Conservation (phyloP, 805 yeast species). For the Candida railenensis region DNA sequence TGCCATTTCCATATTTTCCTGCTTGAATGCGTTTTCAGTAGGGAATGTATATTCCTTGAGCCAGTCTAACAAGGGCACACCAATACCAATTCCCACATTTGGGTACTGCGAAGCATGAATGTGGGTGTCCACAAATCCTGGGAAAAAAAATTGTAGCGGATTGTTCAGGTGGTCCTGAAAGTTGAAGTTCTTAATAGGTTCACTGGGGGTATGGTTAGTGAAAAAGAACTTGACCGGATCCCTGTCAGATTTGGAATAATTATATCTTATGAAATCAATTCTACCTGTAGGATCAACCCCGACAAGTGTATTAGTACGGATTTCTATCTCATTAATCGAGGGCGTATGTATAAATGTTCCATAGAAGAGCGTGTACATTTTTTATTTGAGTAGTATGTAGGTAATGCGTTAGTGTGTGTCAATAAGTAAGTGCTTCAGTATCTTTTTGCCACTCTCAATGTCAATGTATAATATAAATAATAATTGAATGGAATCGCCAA, state of each 20-base stretch:
- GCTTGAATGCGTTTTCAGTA: constrained; percentile 63
- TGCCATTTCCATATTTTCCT: constrained; percentile 52
- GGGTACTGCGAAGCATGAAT: constrained; percentile 48
- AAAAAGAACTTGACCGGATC: constrained; percentile 18
- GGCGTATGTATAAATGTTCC: constrained; percentile 82
- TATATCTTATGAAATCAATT: constrained; percentile 39
- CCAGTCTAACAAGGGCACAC: constrained; percentile 87
- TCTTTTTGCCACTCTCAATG: no score
- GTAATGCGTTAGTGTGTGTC: no score
- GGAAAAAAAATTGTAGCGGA: constrained; percentile 59
- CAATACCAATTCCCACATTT: constrained; percentile 66
- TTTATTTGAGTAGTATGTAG: no score
- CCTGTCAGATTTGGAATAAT: constrained; percentile 12
- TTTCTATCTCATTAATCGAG: constrained; percentile 51
- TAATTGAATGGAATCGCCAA: no score
- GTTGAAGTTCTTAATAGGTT: constrained; percentile 7
- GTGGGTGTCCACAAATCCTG: constrained; percentile 46
- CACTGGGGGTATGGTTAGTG: constrained; percentile 6
- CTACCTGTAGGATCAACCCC: constrained; percentile 63
- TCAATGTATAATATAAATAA: no score
- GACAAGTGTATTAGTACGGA: constrained; percentile 52
- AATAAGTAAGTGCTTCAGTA: no score
- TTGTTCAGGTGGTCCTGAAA: constrained; percentile 30
- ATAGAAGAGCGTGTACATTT: constrained; percentile 46
- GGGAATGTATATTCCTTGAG: constrained; percentile 85